Conservation (phyloP, 139 green algal genomes). For the Axilococcus clingmanii region DNA sequence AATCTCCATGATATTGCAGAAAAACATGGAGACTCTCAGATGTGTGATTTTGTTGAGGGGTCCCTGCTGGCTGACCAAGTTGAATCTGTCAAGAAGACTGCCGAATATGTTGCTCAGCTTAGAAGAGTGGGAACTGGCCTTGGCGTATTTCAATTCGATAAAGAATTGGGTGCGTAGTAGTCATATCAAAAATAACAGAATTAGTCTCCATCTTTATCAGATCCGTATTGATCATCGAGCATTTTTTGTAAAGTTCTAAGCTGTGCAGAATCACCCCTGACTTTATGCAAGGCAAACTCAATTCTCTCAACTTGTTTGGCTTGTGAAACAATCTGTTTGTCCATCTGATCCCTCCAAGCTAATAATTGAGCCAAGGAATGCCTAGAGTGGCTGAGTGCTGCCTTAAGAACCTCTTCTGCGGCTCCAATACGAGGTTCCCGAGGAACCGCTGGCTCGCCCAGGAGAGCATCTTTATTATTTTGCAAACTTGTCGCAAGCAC, state of each 20-base stretch:
- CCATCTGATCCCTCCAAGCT: constrained; percentile 5
- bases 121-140: constrained; percentile 78
- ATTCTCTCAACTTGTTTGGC: constrained; percentile 18
- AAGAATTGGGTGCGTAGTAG: no score
- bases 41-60: constrained; percentile 86
- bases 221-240: constrained; percentile 13
- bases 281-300: constrained; percentile 36
- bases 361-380: neutral
- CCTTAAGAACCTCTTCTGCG: constrained; percentile 2
- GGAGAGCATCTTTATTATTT: no score
- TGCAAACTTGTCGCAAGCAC: no score
- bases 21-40: constrained; percentile 60
- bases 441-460: no score
- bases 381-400: constrained; percentile 6
- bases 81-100: constrained; percentile 69
- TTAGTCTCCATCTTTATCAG: neutral
- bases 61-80: constrained; percentile 67
- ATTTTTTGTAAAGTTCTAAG: constrained; percentile 19
- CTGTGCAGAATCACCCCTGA: constrained; percentile 15
- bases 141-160: constrained; percentile 81
- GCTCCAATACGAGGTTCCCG: no score
- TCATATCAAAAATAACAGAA: no score
- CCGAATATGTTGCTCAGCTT: constrained; percentile 80
- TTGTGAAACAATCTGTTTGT: constrained; percentile 8
- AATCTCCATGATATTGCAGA: constrained; percentile 50